Evolutionary conservation across 1,284 basidiomycete species (phyloP).

Genomic region (Porogramme epimiltina): DNA sequence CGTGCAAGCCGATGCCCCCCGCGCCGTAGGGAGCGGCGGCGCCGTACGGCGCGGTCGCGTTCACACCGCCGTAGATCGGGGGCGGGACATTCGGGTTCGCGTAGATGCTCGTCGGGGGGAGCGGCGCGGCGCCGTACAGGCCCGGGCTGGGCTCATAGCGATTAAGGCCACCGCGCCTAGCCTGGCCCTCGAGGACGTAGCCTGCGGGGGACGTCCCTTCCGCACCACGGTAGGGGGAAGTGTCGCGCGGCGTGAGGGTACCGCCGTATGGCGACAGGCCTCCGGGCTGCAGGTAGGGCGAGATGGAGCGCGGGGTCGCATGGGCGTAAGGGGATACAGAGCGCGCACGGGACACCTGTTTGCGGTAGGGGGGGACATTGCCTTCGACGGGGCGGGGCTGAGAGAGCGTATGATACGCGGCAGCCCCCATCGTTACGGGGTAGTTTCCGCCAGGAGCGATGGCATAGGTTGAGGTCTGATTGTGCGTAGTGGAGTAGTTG

Average conservation of each 20-base stretch:
- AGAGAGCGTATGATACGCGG: slow-evolving; percentile 22
- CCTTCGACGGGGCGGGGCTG: slow-evolving; percentile 24
- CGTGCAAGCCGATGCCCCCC: slow-evolving; percentile 13
- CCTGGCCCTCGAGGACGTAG: slow-evolving; percentile 29
- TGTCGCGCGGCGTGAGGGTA: slow-evolving; percentile 26
- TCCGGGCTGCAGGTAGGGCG: slow-evolving; percentile 24
- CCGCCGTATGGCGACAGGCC: slow-evolving; percentile 22
- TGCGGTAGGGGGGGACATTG: slow-evolving; percentile 25
- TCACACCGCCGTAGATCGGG: not conserved
- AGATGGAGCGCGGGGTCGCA: slow-evolving; percentile 23
- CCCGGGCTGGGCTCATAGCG: slow-evolving; percentile 27
- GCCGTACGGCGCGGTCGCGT: not conserved
- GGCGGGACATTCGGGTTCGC: slow-evolving; percentile 2
- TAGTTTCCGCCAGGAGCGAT: slow-evolving; percentile 24
- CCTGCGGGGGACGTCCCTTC: slow-evolving; percentile 24
- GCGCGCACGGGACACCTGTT: slow-evolving; percentile 13
- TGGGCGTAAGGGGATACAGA: slow-evolving; percentile 28
- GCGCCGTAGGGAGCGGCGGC: slow-evolving; percentile 5
- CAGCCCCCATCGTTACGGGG: slow-evolving; percentile 5
- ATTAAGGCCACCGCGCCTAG: slow-evolving; percentile 20
- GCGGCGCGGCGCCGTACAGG: slow-evolving; percentile 18
- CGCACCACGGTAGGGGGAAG: slow-evolving; percentile 29
- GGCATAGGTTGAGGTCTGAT: slow-evolving; percentile 15
- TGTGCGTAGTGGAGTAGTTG: slow-evolving; percentile 17
- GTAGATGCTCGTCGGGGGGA: slow-evolving; percentile 8